Base-by-base conservation (phyloP, 805 yeast species). In the Starmerella bombicola region DNA sequence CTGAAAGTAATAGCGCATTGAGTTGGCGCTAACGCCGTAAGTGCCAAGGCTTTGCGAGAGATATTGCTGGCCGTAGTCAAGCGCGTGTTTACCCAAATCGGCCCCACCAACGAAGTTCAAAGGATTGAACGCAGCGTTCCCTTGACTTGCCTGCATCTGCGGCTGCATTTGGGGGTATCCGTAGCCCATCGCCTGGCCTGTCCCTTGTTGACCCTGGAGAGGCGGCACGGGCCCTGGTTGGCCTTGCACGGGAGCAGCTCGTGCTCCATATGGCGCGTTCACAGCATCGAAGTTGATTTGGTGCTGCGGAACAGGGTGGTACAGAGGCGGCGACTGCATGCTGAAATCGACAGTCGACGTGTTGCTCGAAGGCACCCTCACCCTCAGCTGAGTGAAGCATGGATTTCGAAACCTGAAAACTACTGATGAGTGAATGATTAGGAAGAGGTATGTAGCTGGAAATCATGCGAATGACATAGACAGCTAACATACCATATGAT, bases 81-180 rank as follows among this genome's bases (percentile, higher is more conserved):
- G 71, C 1, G 96, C 95, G 39, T 73, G 73, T 54, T 82, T 80
- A 26, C 95, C 94, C 47, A 86, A 73, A 54, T 84, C 94, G 20
- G 69, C 85, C 70, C 41, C 80, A 74, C 0, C 93, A 74, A 13
- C 82, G 71, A 25, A 93, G 86, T 56, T 83, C 93, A 48, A 70
- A 26, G 50, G 50, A 40, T 43, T 48, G 39, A 43, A 46, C 18
- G 57, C 19, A 22, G 24, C 29, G 32, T 16, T n/a, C 9, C 32
- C 32, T 8, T 9, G 32, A 7, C 9, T 9, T n/a, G 19, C 34
- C n/a, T 8, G n/a, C 22, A 5, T 22, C n/a, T 6, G 22, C 13
- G 20, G 10, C 10, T n/a, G 6, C 20, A 12, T 9, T n/a, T 9
- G 19, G n/a, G 34, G 34, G n/a, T 8, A 13, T 6, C 22, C 6